Evolutionary conservation across 371 early-diverging fungal species (phyloP).

Genomic region (Chytridium lagenaria): DNA sequence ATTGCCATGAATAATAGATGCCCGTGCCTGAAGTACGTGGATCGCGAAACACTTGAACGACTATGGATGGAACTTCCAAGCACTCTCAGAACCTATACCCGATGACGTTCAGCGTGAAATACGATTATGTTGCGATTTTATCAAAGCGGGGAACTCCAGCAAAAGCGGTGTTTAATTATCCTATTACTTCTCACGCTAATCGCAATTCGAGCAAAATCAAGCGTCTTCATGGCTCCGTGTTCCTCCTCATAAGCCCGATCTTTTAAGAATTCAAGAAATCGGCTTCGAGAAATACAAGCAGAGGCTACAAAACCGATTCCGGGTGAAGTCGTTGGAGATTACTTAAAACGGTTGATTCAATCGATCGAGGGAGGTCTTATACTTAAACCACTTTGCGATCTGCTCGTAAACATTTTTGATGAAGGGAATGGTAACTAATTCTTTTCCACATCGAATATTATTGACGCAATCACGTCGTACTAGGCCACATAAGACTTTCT

Average conservation of each 20-base stretch:
- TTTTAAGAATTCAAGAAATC: not conserved
- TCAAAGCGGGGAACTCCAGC: not conserved
- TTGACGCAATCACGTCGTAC: not conserved
- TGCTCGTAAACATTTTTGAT: not conserved
- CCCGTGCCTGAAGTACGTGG: not conserved
- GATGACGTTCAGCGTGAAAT: not conserved
- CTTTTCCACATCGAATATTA: not conserved
- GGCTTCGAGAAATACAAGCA: not conserved
- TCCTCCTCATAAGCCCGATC: not conserved
- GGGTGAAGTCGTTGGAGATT: not conserved
- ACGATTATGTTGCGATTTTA: slow-evolving; percentile 5
- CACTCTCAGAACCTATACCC: not conserved
- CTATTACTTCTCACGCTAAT: not conserved
- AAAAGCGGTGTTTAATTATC: not conserved
- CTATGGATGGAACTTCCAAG: not conserved
- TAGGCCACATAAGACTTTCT: not conserved
- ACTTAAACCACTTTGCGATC: not conserved
- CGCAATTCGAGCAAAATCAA: not conserved
- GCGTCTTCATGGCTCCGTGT: not conserved
- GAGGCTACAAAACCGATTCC: not conserved
- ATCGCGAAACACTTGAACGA: not conserved
- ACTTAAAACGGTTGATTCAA: slow-evolving; percentile 2
- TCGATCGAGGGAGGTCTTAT: slow-evolving; percentile 12
- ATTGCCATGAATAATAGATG: not conserved
- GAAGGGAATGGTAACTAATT: not conserved